These are phyloP conservation scores for Lentinula lateritia DNA, from an alignment of 768 basidiomycete species.

Conservation along the genomic window DNA sequence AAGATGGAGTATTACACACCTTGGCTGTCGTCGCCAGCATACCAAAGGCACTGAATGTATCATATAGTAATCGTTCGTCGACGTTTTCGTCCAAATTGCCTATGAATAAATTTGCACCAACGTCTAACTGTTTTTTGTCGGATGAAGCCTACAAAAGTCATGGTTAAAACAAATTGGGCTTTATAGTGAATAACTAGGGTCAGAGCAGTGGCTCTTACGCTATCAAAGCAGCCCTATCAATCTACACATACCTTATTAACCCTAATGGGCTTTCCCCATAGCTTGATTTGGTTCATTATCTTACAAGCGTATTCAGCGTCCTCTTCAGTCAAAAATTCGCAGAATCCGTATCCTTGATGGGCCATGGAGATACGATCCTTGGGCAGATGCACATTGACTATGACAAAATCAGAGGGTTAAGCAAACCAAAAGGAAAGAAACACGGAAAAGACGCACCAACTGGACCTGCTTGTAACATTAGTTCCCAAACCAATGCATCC, in stretches of 20 bases:
- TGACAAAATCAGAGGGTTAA: neutral
- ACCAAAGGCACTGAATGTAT: slow-evolving; percentile 94
- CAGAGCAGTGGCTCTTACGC: slow-evolving; percentile 4
- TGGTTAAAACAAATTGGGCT: neutral
- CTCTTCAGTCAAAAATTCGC: slow-evolving; percentile 98
- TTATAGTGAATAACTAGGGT: neutral
- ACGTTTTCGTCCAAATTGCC: slow-evolving; percentile 94
- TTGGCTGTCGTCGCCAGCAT: slow-evolving; percentile 90
- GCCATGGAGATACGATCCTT: slow-evolving; percentile 98
- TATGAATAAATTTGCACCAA: slow-evolving; percentile 96
- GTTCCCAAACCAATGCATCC: slow-evolving; percentile 94
- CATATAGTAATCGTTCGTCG: slow-evolving; percentile 87
- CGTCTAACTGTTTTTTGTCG: slow-evolving; percentile 96
- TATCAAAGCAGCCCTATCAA: slow-evolving; percentile 7
- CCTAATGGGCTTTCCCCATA: slow-evolving; percentile 97
- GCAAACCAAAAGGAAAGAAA: slow-evolving; percentile 2
- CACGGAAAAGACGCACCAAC: slow-evolving; percentile 61
- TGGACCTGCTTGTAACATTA: slow-evolving; percentile 99
- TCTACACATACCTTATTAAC: slow-evolving; percentile 86
- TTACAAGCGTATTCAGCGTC: slow-evolving; percentile 99
- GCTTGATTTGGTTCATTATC: slow-evolving; percentile 99
- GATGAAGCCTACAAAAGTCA: slow-evolving; percentile 71
- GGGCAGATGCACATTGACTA: slow-evolving; percentile 96
- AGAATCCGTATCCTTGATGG: slow-evolving; percentile 99
- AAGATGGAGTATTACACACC: slow-evolving; percentile 34